phyloP scores from a whole-genome alignment of 495 filamentous ascomycete genomes.

The Lichenothelia convexa region DNA sequence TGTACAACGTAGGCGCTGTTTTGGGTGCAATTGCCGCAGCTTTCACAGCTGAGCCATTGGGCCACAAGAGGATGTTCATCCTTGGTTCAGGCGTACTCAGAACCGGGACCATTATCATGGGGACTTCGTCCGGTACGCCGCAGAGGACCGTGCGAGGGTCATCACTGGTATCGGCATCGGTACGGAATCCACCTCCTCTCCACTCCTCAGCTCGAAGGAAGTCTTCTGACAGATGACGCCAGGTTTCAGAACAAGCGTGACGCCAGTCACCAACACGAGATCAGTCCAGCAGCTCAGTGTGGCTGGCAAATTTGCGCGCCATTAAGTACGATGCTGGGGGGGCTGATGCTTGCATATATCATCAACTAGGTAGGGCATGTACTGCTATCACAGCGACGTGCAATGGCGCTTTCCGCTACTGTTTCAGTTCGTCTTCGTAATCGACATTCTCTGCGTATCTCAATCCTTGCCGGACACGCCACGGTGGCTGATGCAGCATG shows the following conservation, averaged over 20 bases:
- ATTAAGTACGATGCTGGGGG: too few species aligned
- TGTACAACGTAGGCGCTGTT: too few species aligned
- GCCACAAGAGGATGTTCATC: slow-evolving; percentile 4
- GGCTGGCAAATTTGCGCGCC: too few species aligned
- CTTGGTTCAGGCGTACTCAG: slow-evolving; percentile 3
- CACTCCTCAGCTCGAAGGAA: slow-evolving; percentile 19
- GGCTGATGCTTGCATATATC: too few species aligned
- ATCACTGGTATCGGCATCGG: slow-evolving; percentile 16
- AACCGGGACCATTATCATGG: slow-evolving; percentile 4
- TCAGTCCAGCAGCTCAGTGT: too few species aligned
- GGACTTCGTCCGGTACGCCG: background rate
- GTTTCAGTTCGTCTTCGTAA: slow-evolving; percentile 8
- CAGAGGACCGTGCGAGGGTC: slow-evolving; percentile 5
- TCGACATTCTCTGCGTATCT: slow-evolving; percentile 14
- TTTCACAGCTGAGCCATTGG: slow-evolving; percentile 4
- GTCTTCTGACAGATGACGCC: slow-evolving; percentile 16
- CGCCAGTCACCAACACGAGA: slow-evolving; percentile 3
- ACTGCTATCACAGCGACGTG: too few species aligned
- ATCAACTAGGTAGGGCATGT: too few species aligned
- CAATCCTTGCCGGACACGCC: slow-evolving; percentile 20
- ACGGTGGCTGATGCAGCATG: slow-evolving; percentile 19
- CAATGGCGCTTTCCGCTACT: too few species aligned
- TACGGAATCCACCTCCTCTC: slow-evolving; percentile 16
- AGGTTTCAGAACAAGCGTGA: slow-evolving; percentile 1
- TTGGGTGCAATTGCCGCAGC: too few species aligned